phyloP scores from a whole-genome alignment of 1,139 yeast species.

The Geotrichum reessii region DNA sequence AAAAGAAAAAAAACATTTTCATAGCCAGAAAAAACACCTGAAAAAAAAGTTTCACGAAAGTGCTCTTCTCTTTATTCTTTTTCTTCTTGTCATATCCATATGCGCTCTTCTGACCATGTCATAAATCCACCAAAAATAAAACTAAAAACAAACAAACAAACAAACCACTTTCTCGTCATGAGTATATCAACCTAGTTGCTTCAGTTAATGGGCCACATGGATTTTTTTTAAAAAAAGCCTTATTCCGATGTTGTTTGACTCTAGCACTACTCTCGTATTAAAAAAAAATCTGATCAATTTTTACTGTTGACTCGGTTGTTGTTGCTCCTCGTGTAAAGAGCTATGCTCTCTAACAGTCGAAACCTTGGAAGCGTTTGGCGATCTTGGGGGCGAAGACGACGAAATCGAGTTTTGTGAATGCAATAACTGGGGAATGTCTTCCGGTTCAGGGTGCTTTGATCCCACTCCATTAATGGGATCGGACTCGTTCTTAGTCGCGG shows the following conservation, averaged over 20 bases:
- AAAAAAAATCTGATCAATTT: no score
- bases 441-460: conserved; percentile 41
- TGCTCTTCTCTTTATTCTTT: background rate
- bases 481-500: conserved; percentile 30
- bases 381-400: conserved; percentile 7
- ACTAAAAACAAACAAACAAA: no score
- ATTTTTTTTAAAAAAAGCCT: background rate
- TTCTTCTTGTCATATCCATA: background rate
- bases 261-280: background rate
- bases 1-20: background rate
- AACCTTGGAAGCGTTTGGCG: background rate
- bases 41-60: background rate
- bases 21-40: background rate
- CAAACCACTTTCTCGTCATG: background rate
- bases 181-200: background rate
- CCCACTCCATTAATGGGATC: conserved; percentile 34
- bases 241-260: background rate
- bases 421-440: conserved; percentile 37
- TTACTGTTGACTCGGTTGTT: background rate
- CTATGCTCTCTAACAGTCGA: background rate
- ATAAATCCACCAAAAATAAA: background rate
- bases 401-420: conserved; percentile 1
- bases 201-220: background rate
- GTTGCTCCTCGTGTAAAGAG: background rate
- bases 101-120: background rate